These are phyloP conservation scores for Saccharomyces hybrid DNA, from an alignment of 1,139 yeast genomes.

Conservation along the genomic window DNA sequence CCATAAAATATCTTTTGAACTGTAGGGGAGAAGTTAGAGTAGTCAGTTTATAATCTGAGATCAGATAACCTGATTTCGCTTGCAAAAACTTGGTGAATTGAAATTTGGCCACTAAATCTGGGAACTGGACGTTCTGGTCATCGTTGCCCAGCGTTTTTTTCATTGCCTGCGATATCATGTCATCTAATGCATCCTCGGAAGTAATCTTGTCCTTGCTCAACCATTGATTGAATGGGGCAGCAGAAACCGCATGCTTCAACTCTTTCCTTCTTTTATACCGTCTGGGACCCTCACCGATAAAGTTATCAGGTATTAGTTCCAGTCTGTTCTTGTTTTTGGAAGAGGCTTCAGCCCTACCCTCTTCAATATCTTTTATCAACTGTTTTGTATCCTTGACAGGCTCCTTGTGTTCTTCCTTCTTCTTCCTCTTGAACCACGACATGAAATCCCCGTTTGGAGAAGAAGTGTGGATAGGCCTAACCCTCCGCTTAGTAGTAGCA, in stretches of 20 bases:
- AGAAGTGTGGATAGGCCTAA: neutral
- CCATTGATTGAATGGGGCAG: slow-evolving; percentile 32
- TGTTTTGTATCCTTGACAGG: slow-evolving; percentile 16
- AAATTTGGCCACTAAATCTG: slow-evolving; percentile 55
- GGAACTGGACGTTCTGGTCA: slow-evolving; percentile 19
- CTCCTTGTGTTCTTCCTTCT: slow-evolving; percentile 9
- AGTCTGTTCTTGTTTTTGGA: slow-evolving; percentile 9
- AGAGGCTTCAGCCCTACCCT: slow-evolving; percentile 9
- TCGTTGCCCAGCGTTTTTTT: neutral
- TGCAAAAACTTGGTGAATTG: slow-evolving; percentile 51
- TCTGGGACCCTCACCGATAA: slow-evolving; percentile 23
- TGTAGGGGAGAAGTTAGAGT: slow-evolving; percentile 41
- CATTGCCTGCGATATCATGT: slow-evolving; percentile 18
- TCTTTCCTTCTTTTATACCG: slow-evolving; percentile 10
- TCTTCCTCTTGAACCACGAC: slow-evolving; percentile 34
- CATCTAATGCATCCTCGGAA: slow-evolving; percentile 22
- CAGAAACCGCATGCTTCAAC: slow-evolving; percentile 6
- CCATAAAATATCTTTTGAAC: slow-evolving; percentile 40
- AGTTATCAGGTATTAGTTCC: slow-evolving; percentile 24
- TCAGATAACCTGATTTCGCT: slow-evolving; percentile 49
- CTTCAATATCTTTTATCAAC: slow-evolving; percentile 22
- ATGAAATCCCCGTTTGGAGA: slow-evolving; percentile 27
- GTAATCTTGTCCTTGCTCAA: slow-evolving; percentile 27
- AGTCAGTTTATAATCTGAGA: slow-evolving; percentile 59
- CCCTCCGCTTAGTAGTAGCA: neutral